Conservation (phyloP, 2,329 filamentous ascomycete genomes). For the Sphaerulina vaccinii region DNA sequence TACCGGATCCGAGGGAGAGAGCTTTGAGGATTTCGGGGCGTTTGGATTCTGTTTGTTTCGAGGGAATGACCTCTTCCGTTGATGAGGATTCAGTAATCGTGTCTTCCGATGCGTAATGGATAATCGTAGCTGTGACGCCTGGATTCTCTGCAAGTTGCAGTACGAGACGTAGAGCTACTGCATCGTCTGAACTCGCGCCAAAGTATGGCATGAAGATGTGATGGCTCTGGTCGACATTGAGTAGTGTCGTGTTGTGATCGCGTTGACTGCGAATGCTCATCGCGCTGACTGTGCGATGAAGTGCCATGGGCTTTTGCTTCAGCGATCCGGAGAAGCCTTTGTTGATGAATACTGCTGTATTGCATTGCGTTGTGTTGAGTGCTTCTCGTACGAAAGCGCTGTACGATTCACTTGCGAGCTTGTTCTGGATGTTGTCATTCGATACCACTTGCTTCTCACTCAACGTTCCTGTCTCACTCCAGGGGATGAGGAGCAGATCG, state of each 20-base stretch:
- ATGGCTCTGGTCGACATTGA: slow-evolving; percentile 67
- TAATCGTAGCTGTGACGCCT: slow-evolving; percentile 74
- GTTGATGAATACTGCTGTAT: slow-evolving; percentile 78
- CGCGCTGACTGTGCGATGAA: slow-evolving; percentile 54
- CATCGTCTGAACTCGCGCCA: slow-evolving; percentile 73
- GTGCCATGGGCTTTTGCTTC: slow-evolving; percentile 34
- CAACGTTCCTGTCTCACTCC: slow-evolving; percentile 79
- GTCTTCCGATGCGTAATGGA: slow-evolving; percentile 53
- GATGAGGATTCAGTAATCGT: slow-evolving; percentile 9
- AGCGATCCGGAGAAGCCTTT: slow-evolving; percentile 59
- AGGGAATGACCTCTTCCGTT: slow-evolving; percentile 18
- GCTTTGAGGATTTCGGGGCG: slow-evolving; percentile 13
- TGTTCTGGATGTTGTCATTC: slow-evolving; percentile 54
- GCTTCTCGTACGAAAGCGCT: slow-evolving; percentile 70
- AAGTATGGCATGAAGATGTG: slow-evolving; percentile 87
- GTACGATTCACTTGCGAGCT: slow-evolving; percentile 64
- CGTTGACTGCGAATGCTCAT: slow-evolving; percentile 60
- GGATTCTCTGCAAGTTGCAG: slow-evolving; percentile 80
- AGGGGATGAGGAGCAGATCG: slow-evolving; percentile 78
- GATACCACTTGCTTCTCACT: slow-evolving; percentile 60
- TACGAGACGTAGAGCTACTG: slow-evolving; percentile 73
- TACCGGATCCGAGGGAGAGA: slow-evolving; percentile 3
- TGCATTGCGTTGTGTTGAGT: slow-evolving; percentile 62
- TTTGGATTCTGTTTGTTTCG: slow-evolving; percentile 19
- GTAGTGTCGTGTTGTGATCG: slow-evolving; percentile 55